These are phyloP conservation scores for Annona cherimola DNA, from an alignment of 164 flowering plant genomes.

Conservation along the genomic window DNA sequence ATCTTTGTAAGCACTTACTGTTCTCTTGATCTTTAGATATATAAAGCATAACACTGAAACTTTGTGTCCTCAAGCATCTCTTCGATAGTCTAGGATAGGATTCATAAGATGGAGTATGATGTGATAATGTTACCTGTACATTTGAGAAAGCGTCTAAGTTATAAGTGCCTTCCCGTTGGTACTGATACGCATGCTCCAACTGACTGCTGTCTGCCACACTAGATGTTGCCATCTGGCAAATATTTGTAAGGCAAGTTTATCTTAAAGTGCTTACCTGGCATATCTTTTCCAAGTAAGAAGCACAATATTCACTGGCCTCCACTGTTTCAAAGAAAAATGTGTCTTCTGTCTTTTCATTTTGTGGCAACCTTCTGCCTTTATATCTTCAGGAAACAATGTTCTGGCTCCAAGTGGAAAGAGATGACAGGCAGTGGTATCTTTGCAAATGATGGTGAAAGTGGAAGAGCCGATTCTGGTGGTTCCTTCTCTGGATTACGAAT, in stretches of 20 bases:
- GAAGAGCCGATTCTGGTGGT: conserved; percentile 38
- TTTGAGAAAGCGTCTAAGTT: too few species aligned
- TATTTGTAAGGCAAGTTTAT: background rate
- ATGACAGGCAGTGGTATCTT: conserved; percentile 96
- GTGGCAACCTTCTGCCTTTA: background rate
- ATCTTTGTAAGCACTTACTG: too few species aligned
- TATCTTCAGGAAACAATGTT: conserved; percentile 78
- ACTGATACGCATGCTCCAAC: too few species aligned
- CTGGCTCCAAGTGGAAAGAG: conserved; percentile 78
- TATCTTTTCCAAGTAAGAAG: background rate
- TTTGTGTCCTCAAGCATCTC: too few species aligned
- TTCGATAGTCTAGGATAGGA: too few species aligned
- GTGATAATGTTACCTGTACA: too few species aligned
- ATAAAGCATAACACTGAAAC: too few species aligned
- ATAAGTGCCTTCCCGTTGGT: too few species aligned
- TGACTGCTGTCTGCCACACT: too few species aligned
- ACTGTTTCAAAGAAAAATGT: background rate
- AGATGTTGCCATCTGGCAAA: too few species aligned
- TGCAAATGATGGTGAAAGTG: conserved; percentile 46
- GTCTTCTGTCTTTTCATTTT: background rate
- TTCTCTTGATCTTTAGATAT: too few species aligned
- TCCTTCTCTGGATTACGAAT: conserved; percentile 55
- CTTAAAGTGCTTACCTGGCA: background rate
- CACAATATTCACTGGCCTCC: background rate
- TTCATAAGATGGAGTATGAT: too few species aligned